Evolutionary conservation across 1,284 basidiomycete genomes (phyloP).

Genomic region (Mycena sp.): DNA sequence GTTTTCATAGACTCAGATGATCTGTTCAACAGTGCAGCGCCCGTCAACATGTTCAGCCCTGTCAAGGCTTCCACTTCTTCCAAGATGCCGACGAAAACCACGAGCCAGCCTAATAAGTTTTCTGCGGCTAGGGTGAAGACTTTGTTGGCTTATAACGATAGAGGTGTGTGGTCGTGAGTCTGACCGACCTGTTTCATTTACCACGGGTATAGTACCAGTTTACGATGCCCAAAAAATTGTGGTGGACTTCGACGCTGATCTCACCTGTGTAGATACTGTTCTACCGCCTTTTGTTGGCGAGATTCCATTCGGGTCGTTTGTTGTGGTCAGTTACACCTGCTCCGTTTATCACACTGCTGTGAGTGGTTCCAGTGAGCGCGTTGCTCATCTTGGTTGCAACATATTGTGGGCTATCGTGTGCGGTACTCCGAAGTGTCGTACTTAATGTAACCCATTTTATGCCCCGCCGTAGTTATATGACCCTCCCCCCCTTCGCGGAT

Average conservation of each 20-base stretch:
- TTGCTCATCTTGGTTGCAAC: constrained; percentile 1
- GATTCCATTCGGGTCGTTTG: background rate
- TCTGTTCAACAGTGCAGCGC: background rate
- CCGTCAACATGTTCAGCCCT: background rate
- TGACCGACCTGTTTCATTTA: background rate
- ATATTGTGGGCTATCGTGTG: constrained; percentile 11
- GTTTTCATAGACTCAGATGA: background rate
- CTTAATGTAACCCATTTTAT: no score
- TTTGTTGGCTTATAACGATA: background rate
- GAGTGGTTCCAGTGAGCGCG: background rate
- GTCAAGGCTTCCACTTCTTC: background rate
- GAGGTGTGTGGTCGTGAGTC: background rate
- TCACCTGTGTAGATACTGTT: background rate
- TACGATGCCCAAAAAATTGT: background rate
- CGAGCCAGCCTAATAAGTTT: background rate
- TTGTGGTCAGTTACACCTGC: background rate
- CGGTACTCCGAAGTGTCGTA: background rate
- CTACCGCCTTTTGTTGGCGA: background rate
- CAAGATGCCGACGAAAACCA: background rate
- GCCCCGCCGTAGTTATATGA: no score
- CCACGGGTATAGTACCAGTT: background rate
- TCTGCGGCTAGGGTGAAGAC: background rate
- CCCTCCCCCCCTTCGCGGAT: no score
- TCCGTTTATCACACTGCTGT: background rate
- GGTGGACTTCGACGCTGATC: background rate